Conservation (phyloP, 352 stramenopile genomes). For the Aphanomyces euteiches region DNA sequence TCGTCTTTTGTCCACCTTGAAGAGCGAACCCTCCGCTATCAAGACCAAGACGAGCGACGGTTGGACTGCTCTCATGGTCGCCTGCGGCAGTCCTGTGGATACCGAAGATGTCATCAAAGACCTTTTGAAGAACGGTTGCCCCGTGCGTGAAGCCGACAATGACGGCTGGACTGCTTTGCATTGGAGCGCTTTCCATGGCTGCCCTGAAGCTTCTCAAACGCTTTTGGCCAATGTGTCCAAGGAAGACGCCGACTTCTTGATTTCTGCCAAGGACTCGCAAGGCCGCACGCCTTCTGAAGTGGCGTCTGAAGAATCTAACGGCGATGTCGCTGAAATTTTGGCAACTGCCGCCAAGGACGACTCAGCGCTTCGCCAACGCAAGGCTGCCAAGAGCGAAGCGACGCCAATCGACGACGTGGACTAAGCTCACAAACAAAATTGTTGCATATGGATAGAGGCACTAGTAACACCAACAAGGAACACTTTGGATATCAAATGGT, state of each 20-base stretch:
- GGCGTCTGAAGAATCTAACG: conserved; percentile 65
- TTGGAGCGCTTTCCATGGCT: conserved; percentile 79
- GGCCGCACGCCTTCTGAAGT: conserved; percentile 61
- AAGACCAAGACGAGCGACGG: conserved; percentile 68
- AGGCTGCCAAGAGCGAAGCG: conserved; percentile 20
- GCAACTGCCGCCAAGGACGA: conserved; percentile 35
- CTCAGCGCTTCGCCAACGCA: conserved; percentile 23
- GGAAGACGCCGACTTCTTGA: conserved; percentile 43
- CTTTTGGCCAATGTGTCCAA: conserved; percentile 46
- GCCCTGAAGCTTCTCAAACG: conserved; percentile 59
- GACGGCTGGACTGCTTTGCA: conserved; percentile 81
- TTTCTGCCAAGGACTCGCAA: conserved; percentile 54
- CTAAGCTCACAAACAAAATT: conserved; percentile 38
- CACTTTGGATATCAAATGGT: background rate
- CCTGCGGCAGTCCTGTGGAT: conserved; percentile 72
- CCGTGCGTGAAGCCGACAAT: conserved; percentile 61
- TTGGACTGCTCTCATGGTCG: conserved; percentile 82
- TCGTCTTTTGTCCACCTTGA: conserved; percentile 52
- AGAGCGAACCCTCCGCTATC: conserved; percentile 42
- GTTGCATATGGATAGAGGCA: background rate
- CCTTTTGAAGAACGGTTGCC: conserved; percentile 50
- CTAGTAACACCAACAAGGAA: background rate
- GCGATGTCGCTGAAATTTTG: conserved; percentile 62
- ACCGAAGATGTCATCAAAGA: conserved; percentile 76
- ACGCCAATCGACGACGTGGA: conserved; percentile 67